Conservation (phyloP, 306 rosid species). For the Heteromeles arbutifolia region DNA sequence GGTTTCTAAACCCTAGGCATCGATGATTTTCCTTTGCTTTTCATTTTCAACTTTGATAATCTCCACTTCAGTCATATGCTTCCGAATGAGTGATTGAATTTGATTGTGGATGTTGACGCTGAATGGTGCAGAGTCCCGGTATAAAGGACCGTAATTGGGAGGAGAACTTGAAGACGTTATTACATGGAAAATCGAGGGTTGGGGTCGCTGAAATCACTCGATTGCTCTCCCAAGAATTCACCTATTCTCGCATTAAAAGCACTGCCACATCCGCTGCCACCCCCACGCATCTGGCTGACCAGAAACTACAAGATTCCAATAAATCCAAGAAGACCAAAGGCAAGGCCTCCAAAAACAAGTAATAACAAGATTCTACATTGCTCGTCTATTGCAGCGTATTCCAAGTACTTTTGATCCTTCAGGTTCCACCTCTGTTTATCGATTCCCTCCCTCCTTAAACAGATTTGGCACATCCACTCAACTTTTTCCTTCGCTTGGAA, state of each 20-base stretch:
- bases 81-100: too few species aligned
- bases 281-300: not conserved
- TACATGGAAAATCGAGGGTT: conserved; percentile 44
- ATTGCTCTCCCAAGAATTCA: conserved; percentile 51
- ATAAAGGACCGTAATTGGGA: conserved; percentile 57
- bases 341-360: not conserved
- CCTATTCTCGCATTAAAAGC: conserved; percentile 28
- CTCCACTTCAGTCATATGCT: too few species aligned
- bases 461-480: too few species aligned
- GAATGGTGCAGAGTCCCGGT: conserved; percentile 53
- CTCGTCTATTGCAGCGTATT: too few species aligned
- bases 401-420: too few species aligned
- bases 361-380: not conserved
- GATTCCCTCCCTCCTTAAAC: too few species aligned
- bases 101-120: too few species aligned
- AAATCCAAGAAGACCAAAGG: conserved; percentile 3
- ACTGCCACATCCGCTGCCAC: conserved; percentile 13
- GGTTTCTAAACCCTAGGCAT: conserved; percentile 31
- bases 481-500: too few species aligned
- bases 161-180: conserved; percentile 46
- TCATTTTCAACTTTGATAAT: too few species aligned
- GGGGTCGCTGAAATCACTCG: conserved; percentile 49
- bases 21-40: too few species aligned
- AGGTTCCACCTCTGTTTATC: too few species aligned
- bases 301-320: conserved; percentile 3